Evolutionary conservation across 176 grass and related monocot genomes (phyloP).

Genomic region (Tillandsia leiboldiana): DNA sequence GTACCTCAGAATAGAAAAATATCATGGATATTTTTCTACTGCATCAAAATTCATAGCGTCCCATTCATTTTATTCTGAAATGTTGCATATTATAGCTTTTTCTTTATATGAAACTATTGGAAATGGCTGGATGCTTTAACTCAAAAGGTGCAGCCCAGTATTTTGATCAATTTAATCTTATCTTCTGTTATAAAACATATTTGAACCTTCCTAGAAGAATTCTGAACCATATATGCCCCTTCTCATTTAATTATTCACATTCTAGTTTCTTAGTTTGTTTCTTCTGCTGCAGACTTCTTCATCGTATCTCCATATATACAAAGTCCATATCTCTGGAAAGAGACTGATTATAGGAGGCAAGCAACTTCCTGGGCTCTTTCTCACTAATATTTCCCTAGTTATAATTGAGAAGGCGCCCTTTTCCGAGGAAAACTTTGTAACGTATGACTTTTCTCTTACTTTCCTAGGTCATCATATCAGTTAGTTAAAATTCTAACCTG

Average conservation of each 20-base stretch:
- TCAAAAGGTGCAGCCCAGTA: too few relatives aligned
- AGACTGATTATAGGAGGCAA: slow-evolving; percentile 69
- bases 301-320: slow-evolving; percentile 78
- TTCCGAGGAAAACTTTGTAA: slow-evolving; percentile 48
- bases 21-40: too few relatives aligned
- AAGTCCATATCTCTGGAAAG: slow-evolving; percentile 77
- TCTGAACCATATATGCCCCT: not conserved
- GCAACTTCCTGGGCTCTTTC: slow-evolving; percentile 57
- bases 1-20: too few relatives aligned
- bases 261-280: slow-evolving; percentile 6
- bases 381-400: slow-evolving; percentile 48
- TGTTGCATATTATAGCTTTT: too few relatives aligned
- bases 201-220: not conserved
- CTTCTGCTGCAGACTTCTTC: slow-evolving; percentile 50
- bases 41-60: too few relatives aligned
- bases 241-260: not conserved
- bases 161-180: too few relatives aligned
- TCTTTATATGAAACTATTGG: too few relatives aligned
- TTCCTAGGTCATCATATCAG: not conserved
- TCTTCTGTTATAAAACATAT: too few relatives aligned
- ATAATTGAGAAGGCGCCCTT: slow-evolving; percentile 78
- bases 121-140: too few relatives aligned
- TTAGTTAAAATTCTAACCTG: not conserved
- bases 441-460: slow-evolving; percentile 27
- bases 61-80: too few relatives aligned